Conservation (phyloP, 2,329 filamentous ascomycete genomes). For the Penicillium digitatum region DNA sequence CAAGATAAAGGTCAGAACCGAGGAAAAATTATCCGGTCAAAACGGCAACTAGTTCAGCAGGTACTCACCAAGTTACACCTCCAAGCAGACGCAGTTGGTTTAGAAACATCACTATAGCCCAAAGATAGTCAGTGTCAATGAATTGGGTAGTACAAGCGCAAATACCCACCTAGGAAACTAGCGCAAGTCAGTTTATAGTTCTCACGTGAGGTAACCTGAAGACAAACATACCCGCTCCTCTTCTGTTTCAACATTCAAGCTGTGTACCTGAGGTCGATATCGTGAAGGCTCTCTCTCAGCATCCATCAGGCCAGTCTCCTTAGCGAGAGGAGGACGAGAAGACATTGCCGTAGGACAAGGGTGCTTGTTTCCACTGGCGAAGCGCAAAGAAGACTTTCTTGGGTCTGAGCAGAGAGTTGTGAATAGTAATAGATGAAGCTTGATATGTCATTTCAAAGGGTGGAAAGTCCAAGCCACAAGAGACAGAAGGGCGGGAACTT, state of each 20-base stretch:
- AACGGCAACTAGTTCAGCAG: not conserved
- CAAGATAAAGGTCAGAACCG: constrained; percentile 1
- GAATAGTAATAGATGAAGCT: not conserved
- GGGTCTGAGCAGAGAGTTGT: constrained; percentile 3
- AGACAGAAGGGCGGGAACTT: not conserved
- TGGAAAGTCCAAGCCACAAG: not conserved
- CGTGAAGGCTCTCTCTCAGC: not conserved
- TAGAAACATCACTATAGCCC: constrained; percentile 12
- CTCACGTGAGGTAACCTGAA: constrained; percentile 10
- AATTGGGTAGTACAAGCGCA: not conserved
- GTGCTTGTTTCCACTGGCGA: not conserved
- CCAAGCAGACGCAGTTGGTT: constrained; percentile 39
- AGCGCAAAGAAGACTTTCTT: constrained; percentile 1
- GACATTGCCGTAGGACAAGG: constrained; percentile 23
- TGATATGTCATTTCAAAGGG: constrained; percentile 19
- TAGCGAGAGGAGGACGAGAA: constrained; percentile 13
- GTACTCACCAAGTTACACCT: constrained; percentile 43
- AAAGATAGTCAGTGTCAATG: constrained; percentile 6
- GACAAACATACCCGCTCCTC: constrained; percentile 32
- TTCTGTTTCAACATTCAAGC: constrained; percentile 33
- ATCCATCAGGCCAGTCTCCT: not conserved
- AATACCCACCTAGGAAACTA: constrained; percentile 27
- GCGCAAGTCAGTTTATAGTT: constrained; percentile 11
- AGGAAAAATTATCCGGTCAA: not conserved
- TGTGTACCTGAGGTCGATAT: constrained; percentile 25